Base-by-base conservation (phyloP, 2,329 filamentous ascomycete species). In the Epichloe typhina region DNA sequence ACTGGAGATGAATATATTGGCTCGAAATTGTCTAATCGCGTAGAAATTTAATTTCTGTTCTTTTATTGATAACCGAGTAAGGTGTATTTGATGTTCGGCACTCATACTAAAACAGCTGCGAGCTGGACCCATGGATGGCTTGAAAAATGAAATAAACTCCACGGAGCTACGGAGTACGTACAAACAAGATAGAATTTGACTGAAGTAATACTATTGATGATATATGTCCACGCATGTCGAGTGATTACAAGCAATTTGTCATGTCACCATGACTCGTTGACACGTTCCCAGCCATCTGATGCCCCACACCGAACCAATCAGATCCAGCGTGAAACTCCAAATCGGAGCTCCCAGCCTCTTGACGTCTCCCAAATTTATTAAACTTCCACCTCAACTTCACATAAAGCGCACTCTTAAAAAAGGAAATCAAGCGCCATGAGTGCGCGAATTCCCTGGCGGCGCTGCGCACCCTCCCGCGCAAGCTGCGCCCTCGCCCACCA, bases 371-470 rank as follows among this genome's bases (percentile, higher is more conserved):
- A n/a, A 13, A 12, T 42, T 38, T 11, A 23, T 23, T 23, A 21
- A 35, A 19, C 4, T 35, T 37, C 19, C 11, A 17, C 40, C 9
- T 19, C 17, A 37, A 37, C 11, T 37, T 36, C 33, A 8, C 37
- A 19, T 17, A 17, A 15, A 37, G 4, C 39, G 11, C 36, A 39
- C 12, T 11, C 7, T 8, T 5, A 11, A 17, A 15, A 9, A 9
- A 13, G 15, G 15, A 35, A 7, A 15, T 4, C 36, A 37, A 41
- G 5, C 41, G 52, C 43, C 51, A 68, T 69, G 66, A 67, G 58
- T 56, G 59, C 52, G 52, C 62, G 53, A 55, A 58, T 59, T 48
- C 56, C 63, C 53, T 65, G 62, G 65, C 60, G 59, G 50, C 58
- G 59, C 56, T 62, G 58, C 55, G 57, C 57, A 36, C 46, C 55